Evolutionary conservation across 148 eudicot species (phyloP).

Genomic region (Camellia granthamiana): DNA sequence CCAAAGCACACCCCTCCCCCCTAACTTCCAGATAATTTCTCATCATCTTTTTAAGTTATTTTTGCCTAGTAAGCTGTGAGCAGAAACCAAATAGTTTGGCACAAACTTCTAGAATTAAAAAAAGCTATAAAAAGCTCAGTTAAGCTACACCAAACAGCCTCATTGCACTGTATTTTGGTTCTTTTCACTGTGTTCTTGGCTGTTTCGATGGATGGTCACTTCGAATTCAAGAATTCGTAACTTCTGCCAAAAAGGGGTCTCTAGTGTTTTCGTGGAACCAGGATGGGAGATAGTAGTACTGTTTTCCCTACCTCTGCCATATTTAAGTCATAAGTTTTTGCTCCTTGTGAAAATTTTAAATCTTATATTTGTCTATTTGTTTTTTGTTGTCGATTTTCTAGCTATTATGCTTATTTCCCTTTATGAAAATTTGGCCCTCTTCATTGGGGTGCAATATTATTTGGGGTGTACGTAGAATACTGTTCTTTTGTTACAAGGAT

Average conservation of each 20-base stretch:
- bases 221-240: background rate
- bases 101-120: no score
- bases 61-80: no score
- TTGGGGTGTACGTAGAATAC: background rate
- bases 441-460: slow-evolving; percentile 2
- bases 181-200: no score
- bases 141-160: no score
- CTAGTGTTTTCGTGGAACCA: background rate
- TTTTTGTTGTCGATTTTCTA: background rate
- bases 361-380: background rate
- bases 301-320: background rate
- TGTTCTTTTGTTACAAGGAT: background rate
- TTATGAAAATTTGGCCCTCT: background rate
- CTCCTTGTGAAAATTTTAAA: no score
- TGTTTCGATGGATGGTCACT: background rate
- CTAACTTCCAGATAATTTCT: no score
- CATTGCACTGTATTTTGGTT: no score
- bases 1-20: no score
- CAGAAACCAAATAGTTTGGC: no score
- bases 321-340: background rate
- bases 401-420: background rate
- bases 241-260: background rate
- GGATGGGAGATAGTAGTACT: background rate
- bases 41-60: no score
- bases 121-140: no score